Percentiles rank a stretch among this genome's conserved stretches.
Evolutionary conservation across 495 filamentous ascomycete species (phyloP).

Genomic region (Aspergillus homomorphus): DNA sequence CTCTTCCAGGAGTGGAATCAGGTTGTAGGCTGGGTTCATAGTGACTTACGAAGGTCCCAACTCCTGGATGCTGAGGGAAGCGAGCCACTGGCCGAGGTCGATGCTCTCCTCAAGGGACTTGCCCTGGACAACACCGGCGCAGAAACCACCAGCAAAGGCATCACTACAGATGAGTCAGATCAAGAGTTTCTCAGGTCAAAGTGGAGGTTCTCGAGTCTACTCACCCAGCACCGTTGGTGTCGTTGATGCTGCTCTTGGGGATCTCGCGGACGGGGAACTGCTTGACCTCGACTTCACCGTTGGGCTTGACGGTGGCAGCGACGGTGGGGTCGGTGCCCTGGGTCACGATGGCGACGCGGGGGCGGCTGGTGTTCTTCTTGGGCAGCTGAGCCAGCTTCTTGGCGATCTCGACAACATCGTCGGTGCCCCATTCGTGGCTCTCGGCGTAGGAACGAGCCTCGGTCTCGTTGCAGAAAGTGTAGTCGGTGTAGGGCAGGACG

Average conservation of each 20-base stretch:
- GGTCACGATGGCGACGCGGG: slow-evolving; percentile 83
- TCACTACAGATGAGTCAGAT: slow-evolving; percentile 53
- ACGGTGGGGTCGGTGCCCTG: slow-evolving; percentile 90
- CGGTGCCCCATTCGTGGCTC: slow-evolving; percentile 65
- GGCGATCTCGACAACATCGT: slow-evolving; percentile 83
- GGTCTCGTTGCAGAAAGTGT: slow-evolving; percentile 94
- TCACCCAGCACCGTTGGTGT: slow-evolving; percentile 92
- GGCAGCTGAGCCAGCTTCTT: slow-evolving; percentile 79
- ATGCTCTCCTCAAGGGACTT: slow-evolving; percentile 70
- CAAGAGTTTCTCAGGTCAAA: not conserved
- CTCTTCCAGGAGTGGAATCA: not conserved
- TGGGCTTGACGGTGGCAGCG: slow-evolving; percentile 60
- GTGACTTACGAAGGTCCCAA: slow-evolving; percentile 89
- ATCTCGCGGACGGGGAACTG: slow-evolving; percentile 79
- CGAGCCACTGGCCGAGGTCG: slow-evolving; percentile 94
- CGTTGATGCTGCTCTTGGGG: slow-evolving; percentile 70
- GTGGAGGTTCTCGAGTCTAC: slow-evolving; percentile 20
- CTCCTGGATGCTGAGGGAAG: slow-evolving; percentile 86
- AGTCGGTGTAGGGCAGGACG: slow-evolving; percentile 87
- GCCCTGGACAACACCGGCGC: slow-evolving; percentile 81
- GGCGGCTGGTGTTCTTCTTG: slow-evolving; percentile 80
- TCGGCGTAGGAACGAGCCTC: slow-evolving; percentile 85
- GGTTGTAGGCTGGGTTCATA: not conserved
- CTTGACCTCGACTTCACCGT: slow-evolving; percentile 65
- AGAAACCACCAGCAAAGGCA: slow-evolving; percentile 93